A percentile compares a stretch with the other conserved stretches of the same genome.
phyloP scores from a whole-genome alignment of 805 yeast genomes.

The Blastobotrys parvus region DNA sequence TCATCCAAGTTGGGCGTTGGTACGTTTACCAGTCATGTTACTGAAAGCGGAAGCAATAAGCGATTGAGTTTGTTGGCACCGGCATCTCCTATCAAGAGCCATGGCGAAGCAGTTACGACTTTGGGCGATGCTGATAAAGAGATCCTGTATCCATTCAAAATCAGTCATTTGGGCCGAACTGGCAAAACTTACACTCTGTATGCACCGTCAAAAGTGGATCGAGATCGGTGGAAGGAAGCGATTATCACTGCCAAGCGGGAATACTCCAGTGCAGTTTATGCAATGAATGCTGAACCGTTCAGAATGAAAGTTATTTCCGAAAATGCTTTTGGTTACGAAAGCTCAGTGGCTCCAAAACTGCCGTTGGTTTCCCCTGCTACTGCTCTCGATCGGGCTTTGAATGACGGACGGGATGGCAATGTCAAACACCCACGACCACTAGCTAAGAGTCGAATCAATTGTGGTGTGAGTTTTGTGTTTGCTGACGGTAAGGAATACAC shows the following conservation, averaged over 20 bases:
- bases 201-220: conserved; percentile 31
- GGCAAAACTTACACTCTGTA: conserved; percentile 27
- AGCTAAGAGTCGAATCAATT: conserved; percentile 29
- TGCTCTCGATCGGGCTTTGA: conserved; percentile 29
- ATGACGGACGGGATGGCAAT: conserved; percentile 7
- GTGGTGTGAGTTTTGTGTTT: conserved; percentile 39
- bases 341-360: conserved; percentile 34
- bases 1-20: conserved; percentile 20
- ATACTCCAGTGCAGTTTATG: conserved; percentile 25
- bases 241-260: conserved; percentile 41
- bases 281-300: conserved; percentile 45
- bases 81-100: conserved; percentile 1
- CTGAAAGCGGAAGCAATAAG: conserved; percentile 2
- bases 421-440: conserved; percentile 21
- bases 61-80: conserved; percentile 9
- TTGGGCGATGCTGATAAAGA: conserved; percentile 18
- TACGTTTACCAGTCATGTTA: conserved; percentile 17
- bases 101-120: conserved; percentile 14
- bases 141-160: conserved; percentile 26
- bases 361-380: conserved; percentile 29
- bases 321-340: conserved; percentile 57
- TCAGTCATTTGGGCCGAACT: conserved; percentile 28
- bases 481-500: conserved; percentile 35
- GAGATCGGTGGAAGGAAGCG: conserved; percentile 49
- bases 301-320: conserved; percentile 45